Percentiles rank a stretch among this genome's conserved stretches.
Evolutionary conservation across 345 rosid species (phyloP).

Genomic region (Lepidium didymum): DNA sequence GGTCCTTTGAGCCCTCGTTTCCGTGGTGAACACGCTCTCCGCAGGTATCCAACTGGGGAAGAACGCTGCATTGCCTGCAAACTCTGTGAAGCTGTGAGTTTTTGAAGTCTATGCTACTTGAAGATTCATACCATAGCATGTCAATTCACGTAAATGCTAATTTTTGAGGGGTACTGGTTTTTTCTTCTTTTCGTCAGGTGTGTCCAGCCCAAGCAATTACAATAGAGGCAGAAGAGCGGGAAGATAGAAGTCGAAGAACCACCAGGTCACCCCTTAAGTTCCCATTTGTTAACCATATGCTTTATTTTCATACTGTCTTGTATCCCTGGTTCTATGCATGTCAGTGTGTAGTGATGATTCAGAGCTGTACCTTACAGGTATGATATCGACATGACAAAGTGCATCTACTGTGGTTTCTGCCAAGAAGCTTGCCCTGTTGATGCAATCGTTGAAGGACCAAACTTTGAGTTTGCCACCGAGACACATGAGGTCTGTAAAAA

Average conservation of each 20-base stretch:
- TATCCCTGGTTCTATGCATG: background rate
- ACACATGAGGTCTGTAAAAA: constrained; percentile 68
- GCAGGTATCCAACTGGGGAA: constrained; percentile 87
- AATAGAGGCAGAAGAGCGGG: constrained; percentile 92
- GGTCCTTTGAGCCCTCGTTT: constrained; percentile 96
- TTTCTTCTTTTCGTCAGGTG: constrained; percentile 34
- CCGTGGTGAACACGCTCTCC: constrained; percentile 94
- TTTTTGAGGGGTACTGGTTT: background rate
- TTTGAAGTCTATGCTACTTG: background rate
- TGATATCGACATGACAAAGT: constrained; percentile 95
- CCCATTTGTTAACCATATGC: background rate
- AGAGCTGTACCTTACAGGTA: constrained; percentile 41
- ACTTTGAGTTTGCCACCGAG: constrained; percentile 93
- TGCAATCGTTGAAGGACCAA: constrained; percentile 97
- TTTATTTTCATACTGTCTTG: background rate
- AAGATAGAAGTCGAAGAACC: constrained; percentile 96
- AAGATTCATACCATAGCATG: background rate
- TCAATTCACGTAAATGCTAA: background rate
- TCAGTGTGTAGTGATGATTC: constrained; percentile 3
- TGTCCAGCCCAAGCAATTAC: constrained; percentile 97
- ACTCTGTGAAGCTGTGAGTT: constrained; percentile 95
- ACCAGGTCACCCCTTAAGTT: constrained; percentile 50
- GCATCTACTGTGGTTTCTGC: constrained; percentile 98
- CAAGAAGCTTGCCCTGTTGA: constrained; percentile 99
- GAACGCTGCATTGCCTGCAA: constrained; percentile 99